These are phyloP conservation scores for Porodaedalea pini DNA, from an alignment of 1,284 basidiomycete genomes.

Conservation along the genomic window DNA sequence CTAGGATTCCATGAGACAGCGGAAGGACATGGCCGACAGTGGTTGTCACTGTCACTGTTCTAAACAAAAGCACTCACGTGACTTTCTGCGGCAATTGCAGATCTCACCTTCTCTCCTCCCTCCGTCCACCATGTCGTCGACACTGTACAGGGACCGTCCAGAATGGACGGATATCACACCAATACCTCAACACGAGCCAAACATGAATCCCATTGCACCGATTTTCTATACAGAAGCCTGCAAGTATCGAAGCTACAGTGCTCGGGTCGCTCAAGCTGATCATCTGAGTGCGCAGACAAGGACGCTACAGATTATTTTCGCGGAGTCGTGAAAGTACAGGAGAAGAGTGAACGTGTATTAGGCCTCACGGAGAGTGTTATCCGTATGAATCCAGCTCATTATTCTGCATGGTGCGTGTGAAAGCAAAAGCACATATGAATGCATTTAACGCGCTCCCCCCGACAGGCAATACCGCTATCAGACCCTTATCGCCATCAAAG, in stretches of 20 bases:
- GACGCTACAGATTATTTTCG: slow-evolving; percentile 92
- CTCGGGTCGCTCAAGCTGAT: slow-evolving; percentile 11
- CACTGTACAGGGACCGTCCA: slow-evolving; percentile 56
- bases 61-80: not conserved
- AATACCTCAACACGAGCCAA: slow-evolving; percentile 74
- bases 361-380: slow-evolving; percentile 85
- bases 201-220: slow-evolving; percentile 73
- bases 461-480: slow-evolving; percentile 89
- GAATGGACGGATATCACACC: slow-evolving; percentile 82
- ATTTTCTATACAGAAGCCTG: slow-evolving; percentile 88
- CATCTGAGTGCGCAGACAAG: slow-evolving; percentile 55
- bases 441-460: not conserved
- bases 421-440: slow-evolving; percentile 6
- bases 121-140: slow-evolving; percentile 5
- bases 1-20: no score
- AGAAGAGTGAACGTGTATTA: slow-evolving; percentile 77
- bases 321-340: slow-evolving; percentile 69
- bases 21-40: no score
- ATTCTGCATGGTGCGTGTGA: slow-evolving; percentile 86
- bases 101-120: not conserved
- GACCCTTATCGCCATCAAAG: slow-evolving; percentile 66
- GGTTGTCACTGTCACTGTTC: not conserved
- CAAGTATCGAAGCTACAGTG: slow-evolving; percentile 40
- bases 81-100: not conserved
- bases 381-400: slow-evolving; percentile 87